These are phyloP conservation scores for Fusarium miscanthi DNA, from an alignment of 2,329 filamentous ascomycete species.

Conservation along the genomic window DNA sequence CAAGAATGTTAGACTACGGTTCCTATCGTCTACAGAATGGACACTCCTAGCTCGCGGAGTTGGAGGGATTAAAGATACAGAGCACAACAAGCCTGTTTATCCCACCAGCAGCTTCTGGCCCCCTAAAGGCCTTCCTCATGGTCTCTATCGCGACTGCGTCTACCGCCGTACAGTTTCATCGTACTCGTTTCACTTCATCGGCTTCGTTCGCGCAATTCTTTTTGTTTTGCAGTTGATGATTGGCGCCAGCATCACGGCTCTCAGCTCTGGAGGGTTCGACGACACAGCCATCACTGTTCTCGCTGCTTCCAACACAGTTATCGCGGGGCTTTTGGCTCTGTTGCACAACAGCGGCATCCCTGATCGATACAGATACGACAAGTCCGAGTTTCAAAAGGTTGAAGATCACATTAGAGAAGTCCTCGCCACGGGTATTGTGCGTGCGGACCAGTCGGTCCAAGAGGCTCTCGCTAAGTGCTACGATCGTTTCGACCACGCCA, in stretches of 20 bases:
- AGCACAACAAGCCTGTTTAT: conserved; percentile 56
- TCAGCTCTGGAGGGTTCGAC: conserved; percentile 56
- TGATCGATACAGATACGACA: conserved; percentile 62
- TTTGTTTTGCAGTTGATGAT: conserved; percentile 62
- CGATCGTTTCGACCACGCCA: conserved; percentile 57
- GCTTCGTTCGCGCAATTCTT: conserved; percentile 56
- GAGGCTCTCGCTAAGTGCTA: conserved; percentile 62
- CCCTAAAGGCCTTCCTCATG: conserved; percentile 58
- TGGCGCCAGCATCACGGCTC: conserved; percentile 61
- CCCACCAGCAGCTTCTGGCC: conserved; percentile 58
- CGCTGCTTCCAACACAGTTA: conserved; percentile 61
- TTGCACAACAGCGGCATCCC: conserved; percentile 66
- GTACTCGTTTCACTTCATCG: conserved; percentile 58
- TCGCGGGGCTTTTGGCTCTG: conserved; percentile 62
- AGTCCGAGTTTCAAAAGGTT: conserved; percentile 60
- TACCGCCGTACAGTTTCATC: conserved; percentile 57
- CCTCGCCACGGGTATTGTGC: conserved; percentile 60
- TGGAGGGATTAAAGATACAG: conserved; percentile 59
- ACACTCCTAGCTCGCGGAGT: conserved; percentile 59
- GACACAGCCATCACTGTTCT: conserved; percentile 60
- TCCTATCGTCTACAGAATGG: conserved; percentile 59
- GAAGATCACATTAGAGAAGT: conserved; percentile 63
- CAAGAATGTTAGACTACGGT: conserved; percentile 47
- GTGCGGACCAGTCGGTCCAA: conserved; percentile 55
- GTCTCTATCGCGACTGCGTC: conserved; percentile 62